Conservation (phyloP, 2,329 filamentous ascomycete genomes). For the Fusarium pseudocircinatum region DNA sequence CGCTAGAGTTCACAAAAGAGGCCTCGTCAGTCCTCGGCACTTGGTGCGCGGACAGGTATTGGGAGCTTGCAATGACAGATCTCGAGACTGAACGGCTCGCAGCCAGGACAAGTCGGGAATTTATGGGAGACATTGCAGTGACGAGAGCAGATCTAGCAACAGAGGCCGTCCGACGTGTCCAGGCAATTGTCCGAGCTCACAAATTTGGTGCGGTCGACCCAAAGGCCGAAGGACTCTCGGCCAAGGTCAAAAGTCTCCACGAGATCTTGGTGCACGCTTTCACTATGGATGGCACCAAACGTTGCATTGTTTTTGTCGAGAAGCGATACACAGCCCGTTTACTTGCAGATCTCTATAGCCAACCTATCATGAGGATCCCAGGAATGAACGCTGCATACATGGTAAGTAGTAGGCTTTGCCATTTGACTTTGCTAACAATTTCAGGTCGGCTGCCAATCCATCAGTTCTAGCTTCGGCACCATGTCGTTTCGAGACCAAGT, state of each 20-base stretch:
- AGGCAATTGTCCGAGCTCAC: slow-evolving; percentile 63
- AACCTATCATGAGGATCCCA: slow-evolving; percentile 62
- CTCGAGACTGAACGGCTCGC: slow-evolving; percentile 70
- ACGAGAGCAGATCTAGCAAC: slow-evolving; percentile 58
- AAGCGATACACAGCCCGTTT: slow-evolving; percentile 80
- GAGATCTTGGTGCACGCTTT: slow-evolving; percentile 72
- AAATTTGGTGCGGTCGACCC: slow-evolving; percentile 51
- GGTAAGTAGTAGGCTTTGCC: slow-evolving; percentile 52
- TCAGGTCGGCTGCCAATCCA: slow-evolving; percentile 45
- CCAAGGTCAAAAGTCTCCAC: slow-evolving; percentile 75
- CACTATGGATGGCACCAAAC: slow-evolving; percentile 58
- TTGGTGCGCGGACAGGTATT: slow-evolving; percentile 88
- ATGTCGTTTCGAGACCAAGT: slow-evolving; percentile 80
- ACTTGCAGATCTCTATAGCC: slow-evolving; percentile 73
- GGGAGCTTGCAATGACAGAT: slow-evolving; percentile 75
- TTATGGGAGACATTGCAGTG: slow-evolving; percentile 24
- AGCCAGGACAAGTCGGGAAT: slow-evolving; percentile 59
- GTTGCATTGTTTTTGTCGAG: slow-evolving; percentile 88
- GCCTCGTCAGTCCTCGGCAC: slow-evolving; percentile 75
- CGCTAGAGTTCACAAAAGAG: slow-evolving; percentile 68
- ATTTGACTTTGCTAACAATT: neutral
- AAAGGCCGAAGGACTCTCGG: slow-evolving; percentile 63
- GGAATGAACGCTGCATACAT: slow-evolving; percentile 71
- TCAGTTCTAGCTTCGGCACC: slow-evolving; percentile 62
- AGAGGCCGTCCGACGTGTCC: slow-evolving; percentile 66